A percentile compares a stretch with the other conserved stretches of the same genome.
These are phyloP conservation scores for Blastobotrys robertii DNA, from an alignment of 805 yeast genomes.

Conservation along the genomic window DNA sequence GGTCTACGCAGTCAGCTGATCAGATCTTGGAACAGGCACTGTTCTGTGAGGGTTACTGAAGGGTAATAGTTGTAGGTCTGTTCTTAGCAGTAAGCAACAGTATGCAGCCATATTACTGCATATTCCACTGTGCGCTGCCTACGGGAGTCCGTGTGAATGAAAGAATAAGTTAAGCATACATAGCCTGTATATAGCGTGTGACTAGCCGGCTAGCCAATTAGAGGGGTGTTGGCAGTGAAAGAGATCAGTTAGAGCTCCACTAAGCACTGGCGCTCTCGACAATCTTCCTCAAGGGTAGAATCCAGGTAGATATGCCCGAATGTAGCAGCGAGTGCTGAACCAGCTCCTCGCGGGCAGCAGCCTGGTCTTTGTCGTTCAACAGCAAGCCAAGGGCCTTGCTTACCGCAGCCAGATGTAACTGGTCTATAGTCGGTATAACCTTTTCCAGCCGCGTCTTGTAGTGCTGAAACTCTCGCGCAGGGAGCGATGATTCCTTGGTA, in stretches of 20 bases:
- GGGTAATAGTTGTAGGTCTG: too few relatives aligned
- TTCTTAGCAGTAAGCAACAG: too few relatives aligned
- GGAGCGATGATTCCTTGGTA: conserved; percentile 8
- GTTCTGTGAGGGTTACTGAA: too few relatives aligned
- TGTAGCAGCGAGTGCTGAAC: conserved; percentile 48
- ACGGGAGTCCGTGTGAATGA: too few relatives aligned
- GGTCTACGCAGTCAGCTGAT: too few relatives aligned
- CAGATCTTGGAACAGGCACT: too few relatives aligned
- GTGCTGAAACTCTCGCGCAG: conserved; percentile 17
- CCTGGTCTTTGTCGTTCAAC: conserved; percentile 21
- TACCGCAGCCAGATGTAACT: conserved; percentile 18
- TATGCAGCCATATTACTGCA: too few relatives aligned
- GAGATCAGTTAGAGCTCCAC: background rate
- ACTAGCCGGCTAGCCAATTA: background rate
- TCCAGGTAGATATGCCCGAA: conserved; percentile 54
- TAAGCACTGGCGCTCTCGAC: conserved; percentile 24
- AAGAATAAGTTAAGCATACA: too few relatives aligned
- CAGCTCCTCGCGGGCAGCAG: conserved; percentile 28
- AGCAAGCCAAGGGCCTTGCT: conserved; percentile 15
- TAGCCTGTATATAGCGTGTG: background rate
- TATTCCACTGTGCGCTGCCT: too few relatives aligned
- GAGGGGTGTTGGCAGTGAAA: conserved; percentile 1
- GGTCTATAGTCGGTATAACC: conserved; percentile 12
- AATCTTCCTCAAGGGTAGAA: conserved; percentile 53
- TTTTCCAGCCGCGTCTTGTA: conserved; percentile 16